A percentile compares a stretch with the other conserved stretches of the same genome.
phyloP scores from a whole-genome alignment of 2,329 filamentous ascomycete species.

The Daldinia sp. region DNA sequence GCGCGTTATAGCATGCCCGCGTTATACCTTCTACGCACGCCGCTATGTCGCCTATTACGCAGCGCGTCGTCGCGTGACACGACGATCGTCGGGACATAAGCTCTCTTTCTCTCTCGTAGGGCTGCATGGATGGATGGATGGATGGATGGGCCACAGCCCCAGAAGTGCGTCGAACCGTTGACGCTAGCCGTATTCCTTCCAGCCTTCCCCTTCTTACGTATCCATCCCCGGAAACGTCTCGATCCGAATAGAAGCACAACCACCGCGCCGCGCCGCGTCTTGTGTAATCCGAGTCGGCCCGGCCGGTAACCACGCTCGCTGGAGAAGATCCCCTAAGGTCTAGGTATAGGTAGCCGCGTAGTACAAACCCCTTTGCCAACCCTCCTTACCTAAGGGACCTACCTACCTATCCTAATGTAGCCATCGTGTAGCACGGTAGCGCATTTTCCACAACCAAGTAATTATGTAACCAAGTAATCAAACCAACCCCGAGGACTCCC shows the following conservation, averaged over 20 bases:
- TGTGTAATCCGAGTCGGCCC: neutral
- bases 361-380: neutral
- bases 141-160: neutral
- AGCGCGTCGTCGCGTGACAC: slow-evolving; percentile 7
- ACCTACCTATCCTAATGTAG: too few species aligned
- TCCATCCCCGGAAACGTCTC: neutral
- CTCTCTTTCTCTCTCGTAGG: too few species aligned
- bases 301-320: neutral
- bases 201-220: neutral
- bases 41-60: neutral
- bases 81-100: slow-evolving; percentile 11
- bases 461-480: too few species aligned
- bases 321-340: too few species aligned
- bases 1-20: neutral
- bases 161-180: neutral
- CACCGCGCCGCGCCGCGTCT: neutral
- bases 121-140: too few species aligned
- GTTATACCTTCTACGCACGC: neutral
- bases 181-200: neutral
- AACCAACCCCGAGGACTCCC: neutral
- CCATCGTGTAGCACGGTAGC: neutral
- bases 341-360: neutral
- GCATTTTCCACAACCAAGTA: neutral
- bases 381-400: too few species aligned
- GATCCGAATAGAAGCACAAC: neutral